Base-by-base conservation (phyloP, 2,329 filamentous ascomycete genomes). In the Aspergillus arachidicola region DNA sequence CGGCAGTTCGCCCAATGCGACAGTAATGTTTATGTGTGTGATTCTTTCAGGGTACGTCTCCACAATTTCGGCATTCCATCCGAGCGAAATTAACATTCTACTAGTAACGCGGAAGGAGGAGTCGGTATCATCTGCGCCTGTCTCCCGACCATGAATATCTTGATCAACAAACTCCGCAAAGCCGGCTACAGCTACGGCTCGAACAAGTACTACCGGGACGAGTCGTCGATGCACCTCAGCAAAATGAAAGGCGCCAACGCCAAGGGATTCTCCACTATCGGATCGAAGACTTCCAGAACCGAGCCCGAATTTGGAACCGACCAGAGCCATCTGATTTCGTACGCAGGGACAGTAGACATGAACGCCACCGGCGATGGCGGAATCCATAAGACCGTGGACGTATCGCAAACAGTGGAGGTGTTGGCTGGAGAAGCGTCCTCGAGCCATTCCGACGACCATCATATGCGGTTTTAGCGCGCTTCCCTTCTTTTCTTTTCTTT, bases 41-140 rank as follows among this genome's bases (percentile, higher is more conserved):
- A 76, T 79, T 56, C 64, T 80, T 2, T 78, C 75, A 6, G 78
- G 77, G 78, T 79, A 75, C 62, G 76, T 67, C 9, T 10, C 3
- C 48, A 11, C 48, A 19, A 1, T 30, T 41, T 43, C 6, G 7
- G 14, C 14, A 16, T 2, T 16, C 34, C 41, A 4, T 57, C 41
- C 45, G 14, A 19, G 21, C 9, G 3, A 11, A 7, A 45, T 62
- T 26, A 61, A n/a, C 19, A 34, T 7, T 2, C 6, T 5, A n/a
- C 11, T 57, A 78, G 75, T 14, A 78, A 78, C 58, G 76, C 76
- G 46, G 76, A 78, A 66, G 75, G 72, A 36, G 76, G 74, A 54
- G 64, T 78, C 48, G 76, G 75, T 6, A 61, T 78, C 30, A 78
- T 78, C 61, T 78, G 76, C 61, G 75, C 76, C 26, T 78, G 76